These are phyloP conservation scores for Cyphellophora attinorum DNA, from an alignment of 2,329 filamentous ascomycete genomes.

Conservation along the genomic window DNA sequence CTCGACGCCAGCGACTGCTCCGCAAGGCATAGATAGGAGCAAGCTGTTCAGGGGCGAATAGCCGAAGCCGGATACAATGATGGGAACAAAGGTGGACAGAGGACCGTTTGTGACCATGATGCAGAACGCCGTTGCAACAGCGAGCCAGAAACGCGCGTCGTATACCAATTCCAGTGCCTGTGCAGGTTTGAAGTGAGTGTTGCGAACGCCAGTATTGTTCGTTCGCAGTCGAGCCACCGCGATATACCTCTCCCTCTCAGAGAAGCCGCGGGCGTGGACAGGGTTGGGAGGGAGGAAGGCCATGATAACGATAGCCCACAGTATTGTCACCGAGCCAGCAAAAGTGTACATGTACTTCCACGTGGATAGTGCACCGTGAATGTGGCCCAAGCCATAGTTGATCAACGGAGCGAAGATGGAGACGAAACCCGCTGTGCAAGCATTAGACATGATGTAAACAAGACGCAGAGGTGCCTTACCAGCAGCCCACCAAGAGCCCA, in stretches of 20 bases:
- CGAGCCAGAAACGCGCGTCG: slow-evolving; percentile 50
- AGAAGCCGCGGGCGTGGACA: slow-evolving; percentile 59
- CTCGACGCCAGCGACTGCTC: slow-evolving; percentile 27
- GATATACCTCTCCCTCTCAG: slow-evolving; percentile 39
- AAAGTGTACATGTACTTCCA: slow-evolving; percentile 67
- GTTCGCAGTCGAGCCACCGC: slow-evolving; percentile 42
- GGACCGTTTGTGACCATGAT: slow-evolving; percentile 49
- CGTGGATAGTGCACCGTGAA: slow-evolving; percentile 41
- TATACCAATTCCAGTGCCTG: slow-evolving; percentile 37
- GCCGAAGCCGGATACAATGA: slow-evolving; percentile 57
- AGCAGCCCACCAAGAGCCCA: too few species aligned
- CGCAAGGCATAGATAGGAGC: slow-evolving; percentile 43
- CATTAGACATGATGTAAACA: too few species aligned
- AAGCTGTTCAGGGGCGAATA: slow-evolving; percentile 56
- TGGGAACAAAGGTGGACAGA: slow-evolving; percentile 48
- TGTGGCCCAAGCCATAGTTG: slow-evolving; percentile 60
- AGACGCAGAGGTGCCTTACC: too few species aligned
- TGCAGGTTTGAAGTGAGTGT: slow-evolving; percentile 39
- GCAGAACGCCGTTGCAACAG: slow-evolving; percentile 43
- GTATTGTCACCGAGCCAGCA: slow-evolving; percentile 51
- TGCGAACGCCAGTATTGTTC: slow-evolving; percentile 43
- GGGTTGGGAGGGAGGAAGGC: slow-evolving; percentile 59
- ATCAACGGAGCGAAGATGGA: slow-evolving; percentile 41
- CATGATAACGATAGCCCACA: slow-evolving; percentile 46
- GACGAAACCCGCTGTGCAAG: slow-evolving; percentile 30